Base-by-base conservation (phyloP, 1,284 basidiomycete species). In the Cryptococcus amylolentus region DNA sequence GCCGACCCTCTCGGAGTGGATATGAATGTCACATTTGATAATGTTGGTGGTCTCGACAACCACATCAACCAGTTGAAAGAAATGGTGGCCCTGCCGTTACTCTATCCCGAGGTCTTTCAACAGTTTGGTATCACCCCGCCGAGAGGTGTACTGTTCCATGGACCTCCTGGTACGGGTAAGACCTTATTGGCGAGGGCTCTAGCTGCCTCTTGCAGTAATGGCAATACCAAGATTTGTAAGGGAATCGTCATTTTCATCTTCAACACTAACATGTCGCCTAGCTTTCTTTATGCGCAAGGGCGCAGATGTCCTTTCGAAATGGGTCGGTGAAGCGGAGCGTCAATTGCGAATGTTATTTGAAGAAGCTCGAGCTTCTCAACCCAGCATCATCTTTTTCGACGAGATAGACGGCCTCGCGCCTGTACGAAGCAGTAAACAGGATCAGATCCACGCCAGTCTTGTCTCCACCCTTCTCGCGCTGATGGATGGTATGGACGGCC, bases 231-330 rank as follows among this genome's bases (percentile, higher is more conserved):
- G 66, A 95, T 98, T 41, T 88, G 91, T 92, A 69, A 60, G 87
- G 81, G 26, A 20, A 37, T 48, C 26, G 12, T 16, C 12, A 8
- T 23, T 26, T 20, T 13, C 3, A 27, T 35, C 18, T 14, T 9
- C 10, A 26, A 7, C 45, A 4, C n/a, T 18, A 16, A 38, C 23
- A 50, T 49, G 42, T 3, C 18, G 16, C 16, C 4, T 63, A 92
- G 90, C 93, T 2, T 99, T 99, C 81, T 98, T 97, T 82, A 98
- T 99, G 96, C 89, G 96, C 50, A 99, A 99, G 78, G 96, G 96
- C 41, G 96, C 96, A 23, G 96, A 99, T 76, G 93, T 91, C 65
- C 82, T 98, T 27, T 96, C 92, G 7, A 98, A 98, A 79, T 99
- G 96, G 96, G 95, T 99, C 12, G 96, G 96, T 57, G 96, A 99